These are phyloP conservation scores for Clavaria fumosa DNA, from an alignment of 768 basidiomycete genomes.

Conservation along the genomic window DNA sequence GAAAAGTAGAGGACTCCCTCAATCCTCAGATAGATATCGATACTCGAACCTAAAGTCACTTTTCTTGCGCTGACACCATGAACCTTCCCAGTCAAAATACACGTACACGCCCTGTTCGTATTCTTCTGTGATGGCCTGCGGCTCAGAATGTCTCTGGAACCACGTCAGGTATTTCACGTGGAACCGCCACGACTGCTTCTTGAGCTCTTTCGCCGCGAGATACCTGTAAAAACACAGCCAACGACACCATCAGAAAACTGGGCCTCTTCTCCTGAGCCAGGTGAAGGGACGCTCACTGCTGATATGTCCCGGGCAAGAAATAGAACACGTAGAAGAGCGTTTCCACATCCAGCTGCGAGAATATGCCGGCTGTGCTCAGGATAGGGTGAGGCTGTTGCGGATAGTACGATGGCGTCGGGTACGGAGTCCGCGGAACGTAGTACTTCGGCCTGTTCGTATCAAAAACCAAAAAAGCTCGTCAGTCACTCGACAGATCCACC, in stretches of 20 bases:
- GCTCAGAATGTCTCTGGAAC: conserved; percentile 98
- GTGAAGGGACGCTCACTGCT: conserved; percentile 48
- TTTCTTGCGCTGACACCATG: conserved; percentile 98
- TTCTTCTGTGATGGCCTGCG: conserved; percentile 96
- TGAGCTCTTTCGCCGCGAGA: conserved; percentile 92
- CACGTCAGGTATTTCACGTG: conserved; percentile 98
- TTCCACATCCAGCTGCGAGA: conserved; percentile 87
- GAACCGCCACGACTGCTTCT: conserved; percentile 97
- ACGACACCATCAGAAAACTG: conserved; percentile 7
- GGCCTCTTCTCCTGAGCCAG: too few relatives aligned
- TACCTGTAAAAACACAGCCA: conserved; percentile 38
- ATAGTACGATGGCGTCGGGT: conserved; percentile 84
- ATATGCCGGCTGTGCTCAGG: conserved; percentile 70
- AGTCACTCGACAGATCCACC: conserved; percentile 5
- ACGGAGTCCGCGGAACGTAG: conserved; percentile 88
- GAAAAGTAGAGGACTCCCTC: too few relatives aligned
- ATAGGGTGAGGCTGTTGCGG: conserved; percentile 76
- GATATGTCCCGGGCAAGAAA: conserved; percentile 93
- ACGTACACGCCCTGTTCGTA: conserved; percentile 99
- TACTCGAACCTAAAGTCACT: conserved; percentile 96
- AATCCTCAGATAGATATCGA: conserved; percentile 88
- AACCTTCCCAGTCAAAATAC: conserved; percentile 99
- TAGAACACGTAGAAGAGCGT: conserved; percentile 99
- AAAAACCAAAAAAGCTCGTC: conserved; percentile 6
- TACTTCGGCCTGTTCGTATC: conserved; percentile 97